A percentile compares a stretch with the other conserved stretches of the same genome.
These are phyloP conservation scores for Exsudoporus floridanus DNA, from an alignment of 1,284 basidiomycete genomes.

Conservation along the genomic window DNA sequence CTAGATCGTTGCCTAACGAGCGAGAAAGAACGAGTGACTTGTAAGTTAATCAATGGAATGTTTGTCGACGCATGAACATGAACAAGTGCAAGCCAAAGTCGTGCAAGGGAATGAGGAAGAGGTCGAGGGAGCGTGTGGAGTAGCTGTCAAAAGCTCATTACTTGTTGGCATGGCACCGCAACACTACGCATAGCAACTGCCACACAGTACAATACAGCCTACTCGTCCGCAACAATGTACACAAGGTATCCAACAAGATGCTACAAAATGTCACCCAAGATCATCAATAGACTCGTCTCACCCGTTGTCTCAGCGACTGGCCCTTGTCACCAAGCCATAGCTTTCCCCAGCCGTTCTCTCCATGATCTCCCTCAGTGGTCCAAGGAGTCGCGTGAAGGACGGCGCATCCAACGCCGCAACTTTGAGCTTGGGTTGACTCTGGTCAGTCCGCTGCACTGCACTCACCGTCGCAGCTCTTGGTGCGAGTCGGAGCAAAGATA, in stretches of 20 bases:
- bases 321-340: slow-evolving; percentile 39
- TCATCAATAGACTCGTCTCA: background rate
- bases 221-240: slow-evolving; percentile 1
- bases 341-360: slow-evolving; percentile 72
- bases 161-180: slow-evolving; percentile 39
- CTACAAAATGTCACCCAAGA: slow-evolving; percentile 11
- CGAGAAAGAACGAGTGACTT: slow-evolving; percentile 25
- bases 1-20: slow-evolving; percentile 20
- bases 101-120: too few relatives aligned
- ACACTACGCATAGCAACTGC: slow-evolving; percentile 9
- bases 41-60: background rate
- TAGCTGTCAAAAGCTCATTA: background rate
- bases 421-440: slow-evolving; percentile 67
- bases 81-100: background rate
- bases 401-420: slow-evolving; percentile 93
- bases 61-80: slow-evolving; percentile 14
- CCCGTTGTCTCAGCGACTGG: slow-evolving; percentile 23
- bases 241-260: background rate
- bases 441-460: slow-evolving; percentile 59
- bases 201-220: slow-evolving; percentile 1
- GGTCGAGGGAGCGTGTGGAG: too few relatives aligned
- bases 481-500: slow-evolving; percentile 80
- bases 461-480: slow-evolving; percentile 94
- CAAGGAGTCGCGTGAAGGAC: slow-evolving; percentile 92
- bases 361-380: slow-evolving; percentile 87